Percentiles rank a stretch among this genome's conserved stretches.
These are phyloP conservation scores for Aspergillus texensis DNA, from an alignment of 2,329 filamentous ascomycete species.

Conservation along the genomic window DNA sequence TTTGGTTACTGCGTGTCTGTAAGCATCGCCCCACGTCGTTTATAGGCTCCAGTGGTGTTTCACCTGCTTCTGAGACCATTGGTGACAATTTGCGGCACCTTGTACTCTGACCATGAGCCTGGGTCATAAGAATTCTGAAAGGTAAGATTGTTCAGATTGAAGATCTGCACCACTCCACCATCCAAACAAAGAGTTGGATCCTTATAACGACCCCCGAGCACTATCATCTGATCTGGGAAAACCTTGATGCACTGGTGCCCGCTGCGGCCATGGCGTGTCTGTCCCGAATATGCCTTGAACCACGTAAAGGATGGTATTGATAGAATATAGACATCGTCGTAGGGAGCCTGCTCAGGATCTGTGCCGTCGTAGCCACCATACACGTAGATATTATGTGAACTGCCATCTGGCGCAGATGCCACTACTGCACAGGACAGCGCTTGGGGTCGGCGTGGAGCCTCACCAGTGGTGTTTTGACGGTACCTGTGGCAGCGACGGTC, in stretches of 20 bases:
- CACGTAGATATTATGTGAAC: constrained; percentile 53
- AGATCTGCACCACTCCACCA: constrained; percentile 12
- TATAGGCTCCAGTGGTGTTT: background rate
- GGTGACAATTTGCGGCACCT: constrained; percentile 12
- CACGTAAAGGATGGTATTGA: constrained; percentile 52
- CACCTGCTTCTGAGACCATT: constrained; percentile 14
- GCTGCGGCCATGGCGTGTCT: constrained; percentile 21
- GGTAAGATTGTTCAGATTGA: constrained; percentile 15
- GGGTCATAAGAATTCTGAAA: constrained; percentile 17
- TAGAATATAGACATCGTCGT: constrained; percentile 51
- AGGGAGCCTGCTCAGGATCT: constrained; percentile 28
- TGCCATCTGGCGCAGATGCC: constrained; percentile 40
- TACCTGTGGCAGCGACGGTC: constrained; percentile 32
- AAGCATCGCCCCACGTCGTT: background rate
- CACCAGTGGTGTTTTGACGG: constrained; percentile 45
- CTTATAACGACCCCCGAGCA: constrained; percentile 34
- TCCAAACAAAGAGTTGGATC: background rate
- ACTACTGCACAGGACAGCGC: constrained; percentile 47
- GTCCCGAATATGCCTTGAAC: constrained; percentile 40
- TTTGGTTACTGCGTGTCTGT: constrained; percentile 4
- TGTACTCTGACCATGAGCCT: constrained; percentile 11
- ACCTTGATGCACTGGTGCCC: constrained; percentile 38
- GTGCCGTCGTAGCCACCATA: constrained; percentile 51
- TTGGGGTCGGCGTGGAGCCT: constrained; percentile 34
- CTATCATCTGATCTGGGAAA: constrained; percentile 54